Conservation (phyloP, 2,329 filamentous ascomycete species). For the Venturia pyrina region DNA sequence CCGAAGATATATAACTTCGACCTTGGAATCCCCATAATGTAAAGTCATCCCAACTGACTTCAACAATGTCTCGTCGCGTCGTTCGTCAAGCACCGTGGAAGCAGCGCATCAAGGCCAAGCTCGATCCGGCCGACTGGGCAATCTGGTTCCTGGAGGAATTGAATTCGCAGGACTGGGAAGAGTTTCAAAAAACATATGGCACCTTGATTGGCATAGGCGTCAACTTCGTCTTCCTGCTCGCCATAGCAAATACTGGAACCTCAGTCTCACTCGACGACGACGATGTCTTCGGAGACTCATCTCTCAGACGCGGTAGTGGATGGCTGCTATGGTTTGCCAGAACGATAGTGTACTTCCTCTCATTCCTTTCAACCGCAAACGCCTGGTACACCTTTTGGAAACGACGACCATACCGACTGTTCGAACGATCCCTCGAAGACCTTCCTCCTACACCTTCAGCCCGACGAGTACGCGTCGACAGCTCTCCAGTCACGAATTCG, state of each 20-base stretch:
- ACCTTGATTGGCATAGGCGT: constrained; percentile 63
- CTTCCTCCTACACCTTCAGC: constrained; percentile 73
- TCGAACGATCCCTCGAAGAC: constrained; percentile 73
- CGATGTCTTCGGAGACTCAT: constrained; percentile 76
- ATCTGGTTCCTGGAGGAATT: constrained; percentile 90
- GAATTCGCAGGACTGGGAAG: constrained; percentile 84
- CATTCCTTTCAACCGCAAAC: constrained; percentile 60
- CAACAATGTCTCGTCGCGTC: constrained; percentile 57
- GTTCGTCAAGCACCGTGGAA: constrained; percentile 69
- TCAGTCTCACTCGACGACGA: constrained; percentile 46
- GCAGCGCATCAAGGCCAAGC: constrained; percentile 68
- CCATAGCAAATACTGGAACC: constrained; percentile 61
- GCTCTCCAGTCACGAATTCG: constrained; percentile 66
- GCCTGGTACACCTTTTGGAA: constrained; percentile 72
- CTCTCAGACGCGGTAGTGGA: constrained; percentile 6
- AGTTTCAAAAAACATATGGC: constrained; percentile 61
- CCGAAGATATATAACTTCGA: background rate
- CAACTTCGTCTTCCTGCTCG: constrained; percentile 73
- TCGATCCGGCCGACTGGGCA: constrained; percentile 82
- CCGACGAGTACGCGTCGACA: constrained; percentile 78
- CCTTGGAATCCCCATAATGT: background rate
- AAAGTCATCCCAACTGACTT: constrained; percentile 11
- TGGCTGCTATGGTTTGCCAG: constrained; percentile 24
- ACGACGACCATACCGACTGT: constrained; percentile 80
- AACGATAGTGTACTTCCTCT: constrained; percentile 61